phyloP scores from a whole-genome alignment of 805 yeast genomes.

The Teunomyces panamensis region DNA sequence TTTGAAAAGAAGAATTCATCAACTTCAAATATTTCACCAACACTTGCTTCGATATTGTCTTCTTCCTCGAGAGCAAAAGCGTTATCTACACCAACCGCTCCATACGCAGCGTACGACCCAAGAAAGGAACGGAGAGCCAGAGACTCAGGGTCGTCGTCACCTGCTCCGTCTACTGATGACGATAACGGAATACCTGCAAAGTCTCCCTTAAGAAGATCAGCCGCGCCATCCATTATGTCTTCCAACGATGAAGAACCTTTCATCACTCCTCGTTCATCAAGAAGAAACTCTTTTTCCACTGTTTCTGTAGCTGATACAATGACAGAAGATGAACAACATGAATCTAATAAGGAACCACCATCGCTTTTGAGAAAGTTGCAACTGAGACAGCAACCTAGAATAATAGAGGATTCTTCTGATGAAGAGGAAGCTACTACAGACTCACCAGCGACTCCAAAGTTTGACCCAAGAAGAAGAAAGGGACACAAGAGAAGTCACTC shows the following conservation, averaged over 20 bases:
- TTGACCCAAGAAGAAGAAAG: constrained; percentile 16
- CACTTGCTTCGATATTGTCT: constrained; percentile 11
- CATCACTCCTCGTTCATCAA: constrained; percentile 23
- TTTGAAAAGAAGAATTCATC: background rate
- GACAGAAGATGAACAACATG: constrained; percentile 7
- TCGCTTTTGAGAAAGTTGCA: constrained; percentile 11
- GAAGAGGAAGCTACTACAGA: constrained; percentile 7
- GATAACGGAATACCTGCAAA: constrained; percentile 11
- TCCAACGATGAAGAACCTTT: constrained; percentile 15
- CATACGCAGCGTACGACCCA: constrained; percentile 24
- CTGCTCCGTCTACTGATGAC: constrained; percentile 10
- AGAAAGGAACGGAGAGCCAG: constrained; percentile 13
- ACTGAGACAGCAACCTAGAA: constrained; percentile 7
- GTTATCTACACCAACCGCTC: constrained; percentile 12
- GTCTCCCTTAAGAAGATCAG: constrained; percentile 11
- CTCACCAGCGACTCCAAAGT: constrained; percentile 7
- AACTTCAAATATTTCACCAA: constrained; percentile 11
- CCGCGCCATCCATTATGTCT: background rate
- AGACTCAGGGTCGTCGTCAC: constrained; percentile 9
- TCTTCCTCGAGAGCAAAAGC: constrained; percentile 7
- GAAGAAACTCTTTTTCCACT: constrained; percentile 15
- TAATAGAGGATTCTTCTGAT: constrained; percentile 10
- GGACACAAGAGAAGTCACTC: constrained; percentile 17
- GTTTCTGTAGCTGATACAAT: constrained; percentile 4
- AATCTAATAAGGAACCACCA: constrained; percentile 2